A percentile compares a stretch with the other conserved stretches of the same genome.
phyloP scores from a whole-genome alignment of 345 rosid species.

The Eucalyptus brandiana region DNA sequence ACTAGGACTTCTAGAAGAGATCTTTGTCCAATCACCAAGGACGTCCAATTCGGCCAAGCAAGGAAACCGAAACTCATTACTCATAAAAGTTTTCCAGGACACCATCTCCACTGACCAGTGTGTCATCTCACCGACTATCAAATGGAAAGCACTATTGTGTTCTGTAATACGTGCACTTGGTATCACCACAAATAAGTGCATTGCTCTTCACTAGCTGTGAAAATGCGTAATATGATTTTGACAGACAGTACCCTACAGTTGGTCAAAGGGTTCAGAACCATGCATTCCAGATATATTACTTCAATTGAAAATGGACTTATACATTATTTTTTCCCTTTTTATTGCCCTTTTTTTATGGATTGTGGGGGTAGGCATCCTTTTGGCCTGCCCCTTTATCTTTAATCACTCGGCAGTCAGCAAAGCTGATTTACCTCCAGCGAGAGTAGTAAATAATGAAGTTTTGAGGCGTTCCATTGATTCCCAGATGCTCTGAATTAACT shows the following conservation, averaged over 20 bases:
- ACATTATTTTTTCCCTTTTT: background rate
- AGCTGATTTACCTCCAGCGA: background rate
- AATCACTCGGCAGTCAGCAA: background rate
- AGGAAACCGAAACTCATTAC: background rate
- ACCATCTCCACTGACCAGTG: background rate
- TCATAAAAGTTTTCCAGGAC: background rate
- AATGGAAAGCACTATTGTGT: background rate
- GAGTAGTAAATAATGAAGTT: background rate
- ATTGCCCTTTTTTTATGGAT: background rate
- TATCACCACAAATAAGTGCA: background rate
- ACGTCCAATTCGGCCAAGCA: background rate
- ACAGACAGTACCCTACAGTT: background rate
- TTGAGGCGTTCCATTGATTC: background rate
- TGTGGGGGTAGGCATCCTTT: background rate
- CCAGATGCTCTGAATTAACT: background rate
- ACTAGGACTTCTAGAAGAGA: background rate
- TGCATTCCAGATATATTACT: background rate
- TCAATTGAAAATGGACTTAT: background rate
- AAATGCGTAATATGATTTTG: background rate
- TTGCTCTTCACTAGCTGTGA: background rate
- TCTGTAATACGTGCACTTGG: background rate
- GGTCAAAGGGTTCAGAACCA: background rate
- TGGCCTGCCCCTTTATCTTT: background rate
- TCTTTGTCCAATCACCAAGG: background rate
- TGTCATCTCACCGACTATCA: background rate